Evolutionary conservation across 2,329 filamentous ascomycete genomes (phyloP).

Genomic region (Teratosphaeria epicoccoides): DNA sequence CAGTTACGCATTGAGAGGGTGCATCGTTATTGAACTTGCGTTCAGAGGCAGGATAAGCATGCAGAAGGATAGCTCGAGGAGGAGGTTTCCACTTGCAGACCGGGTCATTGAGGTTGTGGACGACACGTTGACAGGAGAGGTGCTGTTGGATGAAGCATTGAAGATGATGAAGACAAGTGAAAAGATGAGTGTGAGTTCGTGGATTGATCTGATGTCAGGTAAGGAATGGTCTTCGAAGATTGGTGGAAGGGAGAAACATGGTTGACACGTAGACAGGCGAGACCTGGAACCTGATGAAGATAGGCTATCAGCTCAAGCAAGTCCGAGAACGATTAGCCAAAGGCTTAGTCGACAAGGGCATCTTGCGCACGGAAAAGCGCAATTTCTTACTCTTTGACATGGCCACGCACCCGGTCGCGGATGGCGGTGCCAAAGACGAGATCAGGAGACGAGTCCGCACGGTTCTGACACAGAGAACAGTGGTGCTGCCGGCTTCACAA

Average conservation of each 20-base stretch:
- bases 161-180: constrained; percentile 99
- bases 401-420: constrained; percentile 95
- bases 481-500: constrained; percentile 74
- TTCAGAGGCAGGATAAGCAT: constrained; percentile 95
- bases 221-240: constrained; percentile 27
- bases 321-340: constrained; percentile 95
- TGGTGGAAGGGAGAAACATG: not conserved
- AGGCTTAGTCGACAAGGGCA: constrained; percentile 95
- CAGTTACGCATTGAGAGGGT: constrained; percentile 91
- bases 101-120: constrained; percentile 94
- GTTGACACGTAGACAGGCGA: constrained; percentile 54
- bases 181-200: constrained; percentile 98
- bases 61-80: constrained; percentile 88
- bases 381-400: constrained; percentile 99
- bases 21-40: constrained; percentile 94
- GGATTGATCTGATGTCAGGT: constrained; percentile 99
- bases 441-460: constrained; percentile 86
- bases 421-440: constrained; percentile 94
- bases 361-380: constrained; percentile 94
- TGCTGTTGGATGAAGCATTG: constrained; percentile 89
- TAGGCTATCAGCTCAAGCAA: constrained; percentile 98
- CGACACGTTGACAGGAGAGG: constrained; percentile 91
- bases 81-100: constrained; percentile 86
- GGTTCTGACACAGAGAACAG: constrained; percentile 84
- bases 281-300: constrained; percentile 99